These are phyloP conservation scores for Globisporangium heterothallicum DNA, from an alignment of 352 stramenopile genomes.

Conservation along the genomic window DNA sequence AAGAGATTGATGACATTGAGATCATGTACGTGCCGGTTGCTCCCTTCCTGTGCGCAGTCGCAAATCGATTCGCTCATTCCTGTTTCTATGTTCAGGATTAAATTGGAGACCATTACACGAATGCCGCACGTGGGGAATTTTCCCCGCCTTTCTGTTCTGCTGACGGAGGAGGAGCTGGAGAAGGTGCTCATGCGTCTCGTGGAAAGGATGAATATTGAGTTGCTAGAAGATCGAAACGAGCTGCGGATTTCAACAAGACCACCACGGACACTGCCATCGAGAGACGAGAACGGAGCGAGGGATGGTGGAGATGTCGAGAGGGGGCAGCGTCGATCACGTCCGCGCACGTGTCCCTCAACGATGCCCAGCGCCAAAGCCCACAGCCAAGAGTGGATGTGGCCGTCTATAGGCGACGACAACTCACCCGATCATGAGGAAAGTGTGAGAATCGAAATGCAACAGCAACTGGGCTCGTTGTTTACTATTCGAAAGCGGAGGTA, in stretches of 20 bases:
- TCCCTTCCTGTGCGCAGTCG: background rate
- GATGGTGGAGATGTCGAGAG: background rate
- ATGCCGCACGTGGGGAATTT: conserved; percentile 44
- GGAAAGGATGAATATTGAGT: conserved; percentile 43
- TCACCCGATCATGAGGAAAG: background rate
- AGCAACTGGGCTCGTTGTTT: conserved; percentile 10
- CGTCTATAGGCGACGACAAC: background rate
- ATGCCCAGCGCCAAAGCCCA: conserved; percentile 20
- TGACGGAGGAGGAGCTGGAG: conserved; percentile 60
- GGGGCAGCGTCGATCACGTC: background rate
- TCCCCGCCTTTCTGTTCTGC: conserved; percentile 51
- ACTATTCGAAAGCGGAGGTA: conserved; percentile 1
- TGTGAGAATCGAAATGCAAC: background rate
- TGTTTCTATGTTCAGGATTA: conserved; percentile 41
- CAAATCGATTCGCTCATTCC: background rate
- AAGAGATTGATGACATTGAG: conserved; percentile 60
- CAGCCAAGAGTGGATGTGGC: background rate
- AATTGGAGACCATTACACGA: conserved; percentile 56
- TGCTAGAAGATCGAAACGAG: conserved; percentile 20
- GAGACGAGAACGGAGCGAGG: background rate
- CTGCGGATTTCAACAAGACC: conserved; percentile 22
- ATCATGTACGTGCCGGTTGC: conserved; percentile 42
- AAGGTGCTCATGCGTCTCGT: conserved; percentile 53
- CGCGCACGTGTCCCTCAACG: conserved; percentile 46
- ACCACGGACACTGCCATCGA: background rate